phyloP scores from a whole-genome alignment of 2,329 filamentous ascomycete species.

The Phoma sp. region DNA sequence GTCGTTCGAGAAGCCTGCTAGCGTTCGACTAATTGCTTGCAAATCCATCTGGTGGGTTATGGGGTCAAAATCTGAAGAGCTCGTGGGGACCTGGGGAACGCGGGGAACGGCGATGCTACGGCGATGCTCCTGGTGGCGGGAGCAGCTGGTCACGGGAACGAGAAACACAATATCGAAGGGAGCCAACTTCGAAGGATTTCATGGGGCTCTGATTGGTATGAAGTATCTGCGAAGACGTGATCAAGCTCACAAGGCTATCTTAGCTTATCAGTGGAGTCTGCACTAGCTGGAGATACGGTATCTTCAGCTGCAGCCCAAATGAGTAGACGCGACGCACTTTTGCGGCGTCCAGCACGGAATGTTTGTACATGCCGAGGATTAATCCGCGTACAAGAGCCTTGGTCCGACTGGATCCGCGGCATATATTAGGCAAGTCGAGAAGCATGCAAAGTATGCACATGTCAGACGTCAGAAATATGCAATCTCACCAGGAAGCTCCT shows the following conservation, averaged over 20 bases:
- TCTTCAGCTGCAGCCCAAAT: background rate
- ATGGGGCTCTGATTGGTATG: background rate
- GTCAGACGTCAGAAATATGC: background rate
- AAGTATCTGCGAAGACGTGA: slow-evolving; percentile 6
- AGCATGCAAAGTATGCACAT: background rate
- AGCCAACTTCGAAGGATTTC: slow-evolving; percentile 3
- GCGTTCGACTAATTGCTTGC: background rate
- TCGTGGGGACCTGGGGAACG: slow-evolving; percentile 14
- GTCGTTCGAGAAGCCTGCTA: slow-evolving; percentile 13
- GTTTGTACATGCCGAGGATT: background rate
- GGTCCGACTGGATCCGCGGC: background rate
- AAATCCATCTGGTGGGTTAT: slow-evolving; percentile 1
- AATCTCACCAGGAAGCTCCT: too few species aligned
- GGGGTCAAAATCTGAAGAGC: slow-evolving; percentile 1
- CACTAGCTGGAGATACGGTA: slow-evolving; percentile 7
- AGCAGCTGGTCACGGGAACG: background rate
- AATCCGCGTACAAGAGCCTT: slow-evolving; percentile 11
- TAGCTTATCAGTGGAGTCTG: slow-evolving; percentile 12
- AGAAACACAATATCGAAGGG: background rate
- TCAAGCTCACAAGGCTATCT: slow-evolving; percentile 3
- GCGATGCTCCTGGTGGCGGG: background rate
- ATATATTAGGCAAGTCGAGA: background rate
- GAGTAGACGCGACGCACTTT: slow-evolving; percentile 1
- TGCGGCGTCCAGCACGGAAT: slow-evolving; percentile 3
- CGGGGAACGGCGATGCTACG: slow-evolving; percentile 8